These are phyloP conservation scores for Pseudogymnoascus sp. DNA, from an alignment of 2,329 filamentous ascomycete genomes.

Conservation along the genomic window DNA sequence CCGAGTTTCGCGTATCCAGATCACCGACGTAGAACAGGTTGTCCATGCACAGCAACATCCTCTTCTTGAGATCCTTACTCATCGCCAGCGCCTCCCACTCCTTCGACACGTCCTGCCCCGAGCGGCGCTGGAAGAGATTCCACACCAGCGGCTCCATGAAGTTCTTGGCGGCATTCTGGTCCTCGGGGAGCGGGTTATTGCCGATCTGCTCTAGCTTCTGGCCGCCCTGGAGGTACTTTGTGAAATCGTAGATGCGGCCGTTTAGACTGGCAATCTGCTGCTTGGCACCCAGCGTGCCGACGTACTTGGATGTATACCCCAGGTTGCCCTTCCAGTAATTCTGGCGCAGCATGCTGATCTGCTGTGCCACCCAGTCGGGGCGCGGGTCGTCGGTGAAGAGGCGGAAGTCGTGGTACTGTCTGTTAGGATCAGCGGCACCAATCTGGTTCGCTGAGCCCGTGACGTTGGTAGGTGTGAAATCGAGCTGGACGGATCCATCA, in stretches of 20 bases:
- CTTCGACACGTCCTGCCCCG: constrained; percentile 75
- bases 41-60: constrained; percentile 78
- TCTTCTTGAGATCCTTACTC: constrained; percentile 43
- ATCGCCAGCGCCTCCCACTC: constrained; percentile 68
- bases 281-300: constrained; percentile 59
- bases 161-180: constrained; percentile 34
- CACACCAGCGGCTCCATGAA: constrained; percentile 77
- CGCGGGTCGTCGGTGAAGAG: constrained; percentile 72
- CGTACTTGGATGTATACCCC: constrained; percentile 71
- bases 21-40: constrained; percentile 86
- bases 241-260: constrained; percentile 78
- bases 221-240: constrained; percentile 70
- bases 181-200: constrained; percentile 40
- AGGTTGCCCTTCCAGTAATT: constrained; percentile 82
- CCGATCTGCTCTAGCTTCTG: constrained; percentile 51
- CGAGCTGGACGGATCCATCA: constrained; percentile 68
- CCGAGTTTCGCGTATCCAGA: constrained; percentile 42
- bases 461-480: constrained; percentile 72
- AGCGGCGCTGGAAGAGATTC: constrained; percentile 64
- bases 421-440: constrained; percentile 60
- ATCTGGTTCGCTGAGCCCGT: constrained; percentile 58
- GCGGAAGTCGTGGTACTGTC: constrained; percentile 87
- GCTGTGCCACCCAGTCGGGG: constrained; percentile 86
- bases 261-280: constrained; percentile 71
- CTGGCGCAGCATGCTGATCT: constrained; percentile 68